Evolutionary conservation across 306 rosid genomes (phyloP).

Genomic region (Corylus heterophylla): DNA sequence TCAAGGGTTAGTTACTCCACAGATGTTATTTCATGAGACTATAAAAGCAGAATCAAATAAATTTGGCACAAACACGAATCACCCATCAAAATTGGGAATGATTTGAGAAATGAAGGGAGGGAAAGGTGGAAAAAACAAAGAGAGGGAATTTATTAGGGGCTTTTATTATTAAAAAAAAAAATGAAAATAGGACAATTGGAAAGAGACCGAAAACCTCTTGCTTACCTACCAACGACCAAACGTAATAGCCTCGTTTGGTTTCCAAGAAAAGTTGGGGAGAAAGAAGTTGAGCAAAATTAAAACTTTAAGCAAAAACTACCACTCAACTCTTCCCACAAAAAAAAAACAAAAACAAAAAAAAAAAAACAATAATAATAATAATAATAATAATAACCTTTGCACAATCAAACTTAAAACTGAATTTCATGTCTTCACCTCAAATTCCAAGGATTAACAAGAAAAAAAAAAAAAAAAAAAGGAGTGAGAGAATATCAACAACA

Average conservation of each 20-base stretch:
- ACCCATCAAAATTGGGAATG: neutral
- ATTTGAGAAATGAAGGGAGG: neutral
- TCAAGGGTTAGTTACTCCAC: constrained; percentile 25
- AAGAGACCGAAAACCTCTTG: constrained; percentile 27
- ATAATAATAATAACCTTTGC: neutral
- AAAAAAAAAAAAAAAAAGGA: neutral
- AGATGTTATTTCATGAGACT: constrained; percentile 8
- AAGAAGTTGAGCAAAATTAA: constrained; percentile 12
- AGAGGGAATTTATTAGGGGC: no score
- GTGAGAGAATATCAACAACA: neutral
- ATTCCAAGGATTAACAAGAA: neutral
- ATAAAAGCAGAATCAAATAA: neutral
- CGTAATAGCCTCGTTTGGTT: constrained; percentile 32
- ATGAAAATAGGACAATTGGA: constrained; percentile 10
- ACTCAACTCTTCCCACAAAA: neutral
- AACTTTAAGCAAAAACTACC: constrained; percentile 14
- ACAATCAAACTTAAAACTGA: neutral
- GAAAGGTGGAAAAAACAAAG: no score
- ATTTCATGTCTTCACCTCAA: neutral
- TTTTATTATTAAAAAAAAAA: constrained; percentile 21
- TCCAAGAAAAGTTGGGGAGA: constrained; percentile 36
- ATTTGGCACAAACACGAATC: neutral
- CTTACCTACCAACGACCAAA: constrained; percentile 74
- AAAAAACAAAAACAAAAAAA: neutral
- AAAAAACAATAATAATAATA: no score